Conservation (phyloP, 2,329 filamentous ascomycete species). For the Paraconiothyrium brasiliense region DNA sequence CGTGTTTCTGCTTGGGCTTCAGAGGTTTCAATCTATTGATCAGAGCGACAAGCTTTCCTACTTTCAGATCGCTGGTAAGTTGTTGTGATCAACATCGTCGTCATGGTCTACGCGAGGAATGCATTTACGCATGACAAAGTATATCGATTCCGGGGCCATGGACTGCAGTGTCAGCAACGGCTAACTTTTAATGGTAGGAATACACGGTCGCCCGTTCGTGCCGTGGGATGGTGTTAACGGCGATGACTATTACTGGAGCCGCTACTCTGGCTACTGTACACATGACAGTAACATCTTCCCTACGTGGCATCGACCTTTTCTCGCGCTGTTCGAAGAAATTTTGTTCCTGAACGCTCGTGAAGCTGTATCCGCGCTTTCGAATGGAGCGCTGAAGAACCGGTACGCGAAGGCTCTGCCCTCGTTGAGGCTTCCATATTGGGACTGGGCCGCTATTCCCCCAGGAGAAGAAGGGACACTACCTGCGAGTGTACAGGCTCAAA, state of each 20-base stretch:
- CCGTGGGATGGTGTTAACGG: constrained; percentile 64
- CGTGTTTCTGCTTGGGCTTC: constrained; percentile 76
- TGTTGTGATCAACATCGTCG: background rate
- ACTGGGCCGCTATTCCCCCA: constrained; percentile 54
- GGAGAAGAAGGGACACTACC: constrained; percentile 47
- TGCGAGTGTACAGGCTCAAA: constrained; percentile 47
- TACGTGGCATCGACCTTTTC: constrained; percentile 83
- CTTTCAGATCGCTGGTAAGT: constrained; percentile 77
- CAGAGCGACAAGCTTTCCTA: constrained; percentile 74
- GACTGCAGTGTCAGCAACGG: background rate
- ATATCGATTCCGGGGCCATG: background rate
- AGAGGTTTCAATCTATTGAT: constrained; percentile 72
- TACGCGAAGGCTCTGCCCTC: constrained; percentile 49
- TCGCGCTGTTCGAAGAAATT: constrained; percentile 66
- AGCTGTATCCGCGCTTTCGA: constrained; percentile 51
- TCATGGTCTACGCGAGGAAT: constrained; percentile 6
- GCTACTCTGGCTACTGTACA: constrained; percentile 72
- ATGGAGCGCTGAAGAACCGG: constrained; percentile 46
- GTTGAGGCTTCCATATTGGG: constrained; percentile 57
- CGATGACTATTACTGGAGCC: constrained; percentile 58
- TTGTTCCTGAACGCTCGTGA: constrained; percentile 51
- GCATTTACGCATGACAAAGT: background rate
- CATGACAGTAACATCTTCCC: constrained; percentile 81
- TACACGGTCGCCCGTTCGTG: constrained; percentile 76
- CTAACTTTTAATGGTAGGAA: constrained; percentile 62